phyloP scores from a whole-genome alignment of 176 grass and related monocot species.

The Elymus sibiricus region DNA sequence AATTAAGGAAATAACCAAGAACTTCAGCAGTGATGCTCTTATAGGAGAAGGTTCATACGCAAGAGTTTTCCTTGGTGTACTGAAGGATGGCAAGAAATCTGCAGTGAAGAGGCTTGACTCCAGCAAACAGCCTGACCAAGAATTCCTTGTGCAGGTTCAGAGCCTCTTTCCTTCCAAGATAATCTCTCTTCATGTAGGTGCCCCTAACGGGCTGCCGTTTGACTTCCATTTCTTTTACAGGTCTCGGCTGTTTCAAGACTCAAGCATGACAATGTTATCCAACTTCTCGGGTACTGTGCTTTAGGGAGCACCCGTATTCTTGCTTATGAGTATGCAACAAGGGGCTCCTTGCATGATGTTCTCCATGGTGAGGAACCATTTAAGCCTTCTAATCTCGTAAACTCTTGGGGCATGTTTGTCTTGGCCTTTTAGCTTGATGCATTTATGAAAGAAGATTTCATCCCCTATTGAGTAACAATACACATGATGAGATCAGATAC shows the following conservation, averaged over 20 bases:
- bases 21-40: constrained; percentile 65
- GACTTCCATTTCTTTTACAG: constrained; percentile 27
- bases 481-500: not conserved
- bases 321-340: constrained; percentile 78
- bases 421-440: not conserved
- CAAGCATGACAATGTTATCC: constrained; percentile 78
- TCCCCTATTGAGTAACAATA: not conserved
- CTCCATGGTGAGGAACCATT: constrained; percentile 57
- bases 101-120: constrained; percentile 73
- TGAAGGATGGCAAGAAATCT: constrained; percentile 53
- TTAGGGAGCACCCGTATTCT: constrained; percentile 68
- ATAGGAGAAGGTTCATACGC: constrained; percentile 80
- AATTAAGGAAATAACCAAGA: constrained; percentile 61
- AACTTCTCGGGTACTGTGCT: constrained; percentile 67
- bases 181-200: not conserved
- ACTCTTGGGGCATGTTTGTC: not conserved
- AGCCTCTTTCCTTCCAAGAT: not conserved
- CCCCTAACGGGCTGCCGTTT: not conserved
- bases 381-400: not conserved
- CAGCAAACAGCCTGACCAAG: constrained; percentile 69
- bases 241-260: constrained; percentile 74
- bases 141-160: constrained; percentile 58
- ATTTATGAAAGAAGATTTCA: not conserved
- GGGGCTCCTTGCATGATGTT: constrained; percentile 81
- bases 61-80: constrained; percentile 64